Evolutionary conservation across 495 filamentous ascomycete genomes (phyloP).

Genomic region (Neurospora pannonica): DNA sequence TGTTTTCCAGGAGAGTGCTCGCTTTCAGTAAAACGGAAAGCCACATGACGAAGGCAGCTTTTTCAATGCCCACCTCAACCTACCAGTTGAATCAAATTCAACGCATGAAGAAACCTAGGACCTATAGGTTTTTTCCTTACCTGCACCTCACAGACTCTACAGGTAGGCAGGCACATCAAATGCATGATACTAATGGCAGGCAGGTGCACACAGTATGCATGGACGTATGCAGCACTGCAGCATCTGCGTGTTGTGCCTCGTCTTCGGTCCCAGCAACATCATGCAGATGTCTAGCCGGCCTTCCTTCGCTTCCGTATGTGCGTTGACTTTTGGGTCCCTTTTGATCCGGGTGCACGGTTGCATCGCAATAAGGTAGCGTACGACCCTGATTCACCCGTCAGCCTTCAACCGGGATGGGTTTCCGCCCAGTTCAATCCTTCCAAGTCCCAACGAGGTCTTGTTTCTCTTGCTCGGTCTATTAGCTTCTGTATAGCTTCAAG

Average conservation of each 20-base stretch:
- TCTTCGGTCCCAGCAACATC: neutral
- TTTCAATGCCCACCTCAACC: neutral
- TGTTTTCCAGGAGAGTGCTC: neutral
- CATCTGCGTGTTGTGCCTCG: neutral
- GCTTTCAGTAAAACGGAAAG: neutral
- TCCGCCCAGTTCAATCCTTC: neutral
- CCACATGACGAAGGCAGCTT: neutral
- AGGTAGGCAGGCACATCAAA: neutral
- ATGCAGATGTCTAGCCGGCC: neutral
- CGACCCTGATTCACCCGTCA: neutral
- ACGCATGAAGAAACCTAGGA: neutral
- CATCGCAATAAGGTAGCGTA: neutral
- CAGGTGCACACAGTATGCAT: neutral
- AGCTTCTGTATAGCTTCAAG: neutral
- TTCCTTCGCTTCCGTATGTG: neutral
- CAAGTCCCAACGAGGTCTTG: neutral
- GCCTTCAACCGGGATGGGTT: neutral
- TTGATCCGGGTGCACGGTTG: neutral
- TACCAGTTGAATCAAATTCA: neutral
- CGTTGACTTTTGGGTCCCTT: neutral
- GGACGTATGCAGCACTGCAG: neutral
- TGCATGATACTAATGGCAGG: neutral
- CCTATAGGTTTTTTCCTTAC: neutral
- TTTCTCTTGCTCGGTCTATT: neutral
- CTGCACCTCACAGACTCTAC: neutral